These are phyloP conservation scores for Candida boleticola DNA, from an alignment of 805 yeast genomes.

Conservation along the genomic window DNA sequence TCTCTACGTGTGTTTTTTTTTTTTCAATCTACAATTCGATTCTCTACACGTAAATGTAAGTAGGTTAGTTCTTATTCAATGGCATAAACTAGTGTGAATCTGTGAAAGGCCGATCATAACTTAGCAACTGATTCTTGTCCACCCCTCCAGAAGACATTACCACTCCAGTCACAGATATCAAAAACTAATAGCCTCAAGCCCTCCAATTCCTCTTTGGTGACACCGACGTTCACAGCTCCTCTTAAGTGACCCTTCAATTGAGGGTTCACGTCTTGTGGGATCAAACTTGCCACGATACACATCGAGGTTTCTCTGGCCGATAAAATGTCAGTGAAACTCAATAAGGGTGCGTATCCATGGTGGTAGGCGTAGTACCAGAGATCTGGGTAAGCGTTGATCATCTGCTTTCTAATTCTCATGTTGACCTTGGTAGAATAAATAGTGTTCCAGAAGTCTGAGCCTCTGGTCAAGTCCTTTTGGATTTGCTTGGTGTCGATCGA, in stretches of 20 bases:
- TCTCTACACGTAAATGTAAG: too few relatives aligned
- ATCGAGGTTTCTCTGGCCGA: conserved; percentile 69
- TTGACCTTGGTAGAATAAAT: conserved; percentile 74
- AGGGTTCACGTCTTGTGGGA: conserved; percentile 92
- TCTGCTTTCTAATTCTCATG: conserved; percentile 60
- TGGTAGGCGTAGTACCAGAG: conserved; percentile 70
- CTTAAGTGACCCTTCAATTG: conserved; percentile 87
- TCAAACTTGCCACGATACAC: conserved; percentile 72
- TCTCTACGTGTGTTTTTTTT: too few relatives aligned
- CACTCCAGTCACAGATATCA: conserved; percentile 71
- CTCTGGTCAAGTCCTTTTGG: conserved; percentile 41
- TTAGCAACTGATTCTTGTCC: conserved; percentile 61
- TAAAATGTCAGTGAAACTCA: conserved; percentile 65
- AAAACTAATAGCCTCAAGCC: conserved; percentile 62
- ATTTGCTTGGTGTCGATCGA: conserved; percentile 29
- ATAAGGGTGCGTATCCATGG: conserved; percentile 74
- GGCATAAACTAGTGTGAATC: too few relatives aligned
- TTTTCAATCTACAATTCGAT: too few relatives aligned
- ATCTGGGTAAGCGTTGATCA: conserved; percentile 80
- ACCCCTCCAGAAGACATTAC: conserved; percentile 42
- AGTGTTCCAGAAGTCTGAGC: conserved; percentile 65
- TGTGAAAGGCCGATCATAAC: too few relatives aligned
- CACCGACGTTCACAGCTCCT: conserved; percentile 83
- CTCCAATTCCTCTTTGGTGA: conserved; percentile 58
- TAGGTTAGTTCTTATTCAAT: too few relatives aligned